Evolutionary conservation across 768 basidiomycete genomes (phyloP), one percentile per base, ranked within the genome.

Genomic region (Phanerochaete sordida): DNA sequence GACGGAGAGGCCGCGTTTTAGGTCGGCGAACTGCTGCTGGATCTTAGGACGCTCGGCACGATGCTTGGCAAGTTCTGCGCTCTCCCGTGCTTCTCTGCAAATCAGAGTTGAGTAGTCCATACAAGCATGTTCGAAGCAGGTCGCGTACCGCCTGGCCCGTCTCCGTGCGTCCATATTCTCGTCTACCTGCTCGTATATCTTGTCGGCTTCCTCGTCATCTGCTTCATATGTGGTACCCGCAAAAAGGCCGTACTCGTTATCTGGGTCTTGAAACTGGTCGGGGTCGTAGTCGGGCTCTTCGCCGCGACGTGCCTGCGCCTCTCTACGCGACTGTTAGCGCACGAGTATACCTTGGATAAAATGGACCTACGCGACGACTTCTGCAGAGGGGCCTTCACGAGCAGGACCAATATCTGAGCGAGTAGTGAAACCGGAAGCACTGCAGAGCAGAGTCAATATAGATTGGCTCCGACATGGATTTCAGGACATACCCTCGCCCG

Each of bases 341-440:
- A 28, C 55, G 13, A 57, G 39, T 19, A 19, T 16, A 16, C 8
- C 19, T 4, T 16, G 44, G 23, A 44, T 12, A 26, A 54, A 19
- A 1, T n/a, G 7, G 19, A 83, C 90, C 51, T 66, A 93, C 88
- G 93, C 95, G 52, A 96, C 80, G 0, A 87, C 86, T 74, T 95
- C 94, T 31, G 93, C 95, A 19, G 91, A 92, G 0, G 95, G 94
- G 0, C 93, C 94, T 69, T 97, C 95, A 72, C 97, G 80, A 8
- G 97, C 97, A 35, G 97, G 97, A 70, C 97, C 97, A 60, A 99
- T 98, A 86, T 98, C 97, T 44, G 94, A 96, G 50, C 95, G 90
- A 6, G 96, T 98, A 0, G 96, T 98, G 76, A 98, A 98, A 60
- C 95, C 95, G 48, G 95, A 96, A 52, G 95, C 95, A 76, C 93